Base-by-base conservation (phyloP, 2,329 filamentous ascomycete genomes). In the Ceratocystis destructans region DNA sequence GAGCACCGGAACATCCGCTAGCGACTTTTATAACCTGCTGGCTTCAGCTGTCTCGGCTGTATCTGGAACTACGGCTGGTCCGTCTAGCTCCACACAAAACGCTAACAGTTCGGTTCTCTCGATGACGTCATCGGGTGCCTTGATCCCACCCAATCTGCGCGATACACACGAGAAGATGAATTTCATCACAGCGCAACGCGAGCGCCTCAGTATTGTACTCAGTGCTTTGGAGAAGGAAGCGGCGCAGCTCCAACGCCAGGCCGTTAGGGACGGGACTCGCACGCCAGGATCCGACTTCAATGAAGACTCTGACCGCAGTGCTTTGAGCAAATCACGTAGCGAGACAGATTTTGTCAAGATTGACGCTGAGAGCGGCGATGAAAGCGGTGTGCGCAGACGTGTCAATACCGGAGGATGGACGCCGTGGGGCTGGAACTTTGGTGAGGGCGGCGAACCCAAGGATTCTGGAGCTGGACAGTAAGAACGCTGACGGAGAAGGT, bases 291-390 rank as follows among this genome's bases (percentile, higher is more conserved):
- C 65, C 17, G 67, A 67, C 20, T 61, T 62, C 6, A 66, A 69
- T 55, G 67, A 66, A 20, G 70, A 70, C 28, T 76, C 73, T 17
- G 73, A 73, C 48, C 76, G 80, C 64, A 78, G 78, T 74, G 84
- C 79, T 2, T 76, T 96, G 71, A 87, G 84, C 71, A 93, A 93
- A 77, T 93, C 89, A 72, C 85, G 86, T 69, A 95, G 89, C 74
- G 91, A 96, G 73, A 84, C 83, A 22, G 93, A 96, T 71, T 96
- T 96, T 72, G 91, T 96, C 72, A 89, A 90, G 74, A 89, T 95
- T 70, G 88, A 94, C 69, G 85, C 86, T 44, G 88, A 92, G 72
- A 87, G 85, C 71, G 81, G 81, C 8, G 78, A 77, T 31, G 85
- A 83, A 72, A 82, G 83, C 59, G 79, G 77, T 41, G 71, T 76